phyloP scores from a whole-genome alignment of 2,329 filamentous ascomycete species.

The Colletotrichum noveboracense region DNA sequence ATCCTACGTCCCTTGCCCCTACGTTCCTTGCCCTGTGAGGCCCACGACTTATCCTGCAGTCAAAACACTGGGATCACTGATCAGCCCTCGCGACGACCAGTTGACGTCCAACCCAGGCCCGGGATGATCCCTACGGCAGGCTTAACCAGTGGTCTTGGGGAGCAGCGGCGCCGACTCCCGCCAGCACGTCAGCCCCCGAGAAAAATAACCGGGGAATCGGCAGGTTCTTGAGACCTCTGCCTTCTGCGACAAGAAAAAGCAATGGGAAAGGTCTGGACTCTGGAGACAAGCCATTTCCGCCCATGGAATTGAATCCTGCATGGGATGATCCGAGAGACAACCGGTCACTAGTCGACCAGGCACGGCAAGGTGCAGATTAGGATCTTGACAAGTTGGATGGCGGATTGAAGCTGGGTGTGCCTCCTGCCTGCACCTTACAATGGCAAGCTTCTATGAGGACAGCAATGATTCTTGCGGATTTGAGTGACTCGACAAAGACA shows the following conservation, averaged over 20 bases:
- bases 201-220: slow-evolving; percentile 7
- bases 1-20: background rate
- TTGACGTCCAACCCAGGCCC: background rate
- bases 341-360: background rate
- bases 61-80: slow-evolving; percentile 7
- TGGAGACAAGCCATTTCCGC: background rate
- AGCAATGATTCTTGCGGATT: background rate
- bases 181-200: background rate
- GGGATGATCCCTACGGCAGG: slow-evolving; percentile 1
- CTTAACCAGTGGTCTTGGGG: background rate
- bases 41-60: background rate
- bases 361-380: background rate
- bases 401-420: background rate
- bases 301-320: background rate
- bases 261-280: slow-evolving; percentile 1
- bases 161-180: background rate
- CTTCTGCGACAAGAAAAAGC: slow-evolving; percentile 8
- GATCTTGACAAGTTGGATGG: background rate
- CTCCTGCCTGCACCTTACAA: background rate
- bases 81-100: background rate
- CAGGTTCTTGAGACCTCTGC: background rate
- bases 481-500: background rate
- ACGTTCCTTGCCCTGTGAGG: background rate
- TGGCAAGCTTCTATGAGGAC: background rate
- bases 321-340: slow-evolving; percentile 2